Evolutionary conservation across 176 grass and related monocot genomes (phyloP).

Genomic region (Phoenix dactylifera): DNA sequence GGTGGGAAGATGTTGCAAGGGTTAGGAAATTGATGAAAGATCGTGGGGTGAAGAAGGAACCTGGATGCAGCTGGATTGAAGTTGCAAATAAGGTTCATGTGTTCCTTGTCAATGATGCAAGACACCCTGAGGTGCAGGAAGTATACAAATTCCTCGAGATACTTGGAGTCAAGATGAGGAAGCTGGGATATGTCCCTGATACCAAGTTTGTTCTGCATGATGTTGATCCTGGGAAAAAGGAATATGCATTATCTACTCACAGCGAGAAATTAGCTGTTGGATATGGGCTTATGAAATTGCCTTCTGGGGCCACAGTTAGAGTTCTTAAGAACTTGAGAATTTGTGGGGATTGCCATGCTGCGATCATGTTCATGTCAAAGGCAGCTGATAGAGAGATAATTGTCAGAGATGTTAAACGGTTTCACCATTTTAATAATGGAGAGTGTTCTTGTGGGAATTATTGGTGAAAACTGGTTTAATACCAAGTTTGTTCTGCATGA

Average conservation of each 20-base stretch:
- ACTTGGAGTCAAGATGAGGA: constrained; percentile 67
- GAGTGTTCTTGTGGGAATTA: constrained; percentile 88
- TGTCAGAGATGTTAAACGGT: constrained; percentile 73
- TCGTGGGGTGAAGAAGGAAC: constrained; percentile 89
- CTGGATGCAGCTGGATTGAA: constrained; percentile 96
- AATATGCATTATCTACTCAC: constrained; percentile 62
- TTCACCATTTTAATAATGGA: constrained; percentile 92
- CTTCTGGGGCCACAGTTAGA: constrained; percentile 53
- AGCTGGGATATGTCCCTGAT: constrained; percentile 66
- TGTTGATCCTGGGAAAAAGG: constrained; percentile 53
- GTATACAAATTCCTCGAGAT: constrained; percentile 69
- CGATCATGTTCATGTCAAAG: constrained; percentile 74
- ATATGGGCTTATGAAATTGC: constrained; percentile 77
- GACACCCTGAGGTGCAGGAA: constrained; percentile 48
- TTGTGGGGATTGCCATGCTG: constrained; percentile 80
- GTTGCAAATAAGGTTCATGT: constrained; percentile 67
- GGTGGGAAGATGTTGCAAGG: constrained; percentile 61
- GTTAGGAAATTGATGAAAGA: constrained; percentile 95
- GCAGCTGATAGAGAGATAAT: constrained; percentile 68
- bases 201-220: constrained; percentile 81
- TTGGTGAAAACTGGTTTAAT: constrained; percentile 33
- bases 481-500: constrained; percentile 81
- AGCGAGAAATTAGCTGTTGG: constrained; percentile 83
- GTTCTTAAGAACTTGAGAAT: constrained; percentile 96
- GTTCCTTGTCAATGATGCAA: constrained; percentile 76